Base-by-base conservation (phyloP, 1,139 yeast genomes). In the Blastobotrys proliferans region DNA sequence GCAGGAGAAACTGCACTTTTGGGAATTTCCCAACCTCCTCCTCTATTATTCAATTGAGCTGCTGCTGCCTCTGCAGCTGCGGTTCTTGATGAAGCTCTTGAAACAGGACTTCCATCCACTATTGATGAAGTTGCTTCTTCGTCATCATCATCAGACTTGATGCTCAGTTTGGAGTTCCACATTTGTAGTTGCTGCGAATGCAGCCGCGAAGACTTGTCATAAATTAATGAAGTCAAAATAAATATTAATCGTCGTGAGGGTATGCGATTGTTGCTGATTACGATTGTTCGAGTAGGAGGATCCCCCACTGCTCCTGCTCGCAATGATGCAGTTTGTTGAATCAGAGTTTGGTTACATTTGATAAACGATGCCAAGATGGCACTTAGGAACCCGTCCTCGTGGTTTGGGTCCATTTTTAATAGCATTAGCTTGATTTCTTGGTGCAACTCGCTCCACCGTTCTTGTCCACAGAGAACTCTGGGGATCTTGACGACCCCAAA, bases 391-490 rank as follows among this genome's bases (percentile, higher is more conserved):
- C 45, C 44, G 18, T 32, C 37, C 11, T 38, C 36, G 22, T 35
- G 22, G 33, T 16, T 20, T 8, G 20, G 13, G 19, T 28, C 43
- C 4, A 41, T 30, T 13, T 31, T 36, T 5, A 34, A 17, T 32
- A 32, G 21, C 24, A 37, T 36, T 32, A 21, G 27, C 33, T 35
- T 19, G 36, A 57, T 42, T 40, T 55, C 53, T 11, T 47, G 46
- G 21, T 46, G 45, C 10, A 57, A 45, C 36, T 55, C 60, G 1
- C 48, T 39, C 61, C 60, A 57, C 25, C 57, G 41, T 28, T 53
- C 51, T 36, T 57, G 62, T 11, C 63, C 63, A 38, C 61, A 58
- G 11, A 58, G 37, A 6, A 58, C 61, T 5, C 63, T 47, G 4
- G 63, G 63, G n/a, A 57, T 54, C 14, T 51, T 47, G 21, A 56